Percentiles rank a stretch among this genome's conserved stretches.
phyloP scores from a whole-genome alignment of 768 basidiomycete species.

The Kwoniella shandongensis region DNA sequence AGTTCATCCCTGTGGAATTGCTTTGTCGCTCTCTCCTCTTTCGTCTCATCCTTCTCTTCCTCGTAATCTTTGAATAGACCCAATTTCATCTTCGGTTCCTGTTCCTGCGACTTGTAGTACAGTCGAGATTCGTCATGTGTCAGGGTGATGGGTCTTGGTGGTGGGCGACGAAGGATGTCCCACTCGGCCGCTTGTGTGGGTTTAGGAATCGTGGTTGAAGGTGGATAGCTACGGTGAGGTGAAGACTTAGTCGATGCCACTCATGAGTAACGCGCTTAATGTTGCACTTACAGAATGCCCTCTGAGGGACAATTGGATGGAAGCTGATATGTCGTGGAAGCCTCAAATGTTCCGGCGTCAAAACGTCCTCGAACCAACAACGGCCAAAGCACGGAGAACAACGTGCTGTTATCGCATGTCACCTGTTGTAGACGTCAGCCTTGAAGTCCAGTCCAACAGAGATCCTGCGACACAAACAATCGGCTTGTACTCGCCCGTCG shows the following conservation, averaged over 20 bases:
- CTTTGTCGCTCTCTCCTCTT: slow-evolving; percentile 23
- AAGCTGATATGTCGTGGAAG: slow-evolving; percentile 14
- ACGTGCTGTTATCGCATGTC: slow-evolving; percentile 39
- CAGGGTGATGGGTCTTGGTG: slow-evolving; percentile 41
- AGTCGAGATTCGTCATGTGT: slow-evolving; percentile 33
- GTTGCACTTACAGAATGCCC: slow-evolving; percentile 38
- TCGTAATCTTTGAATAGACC: slow-evolving; percentile 39
- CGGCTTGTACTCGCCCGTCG: slow-evolving; percentile 28
- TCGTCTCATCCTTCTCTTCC: slow-evolving; percentile 27
- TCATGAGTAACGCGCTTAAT: not conserved
- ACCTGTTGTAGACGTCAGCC: slow-evolving; percentile 26
- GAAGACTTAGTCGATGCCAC: not conserved
- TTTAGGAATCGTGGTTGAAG: slow-evolving; percentile 22
- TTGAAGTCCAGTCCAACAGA: not conserved
- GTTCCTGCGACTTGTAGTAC: slow-evolving; percentile 24
- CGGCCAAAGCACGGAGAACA: slow-evolving; percentile 46
- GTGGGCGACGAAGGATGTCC: slow-evolving; percentile 42
- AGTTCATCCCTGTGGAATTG: slow-evolving; percentile 39
- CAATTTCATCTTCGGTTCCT: slow-evolving; percentile 24
- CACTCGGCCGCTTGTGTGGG: slow-evolving; percentile 28
- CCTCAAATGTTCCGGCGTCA: slow-evolving; percentile 36
- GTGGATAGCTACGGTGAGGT: slow-evolving; percentile 33
- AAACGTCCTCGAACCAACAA: slow-evolving; percentile 42
- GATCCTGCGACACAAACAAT: slow-evolving; percentile 31
- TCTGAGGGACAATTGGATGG: slow-evolving; percentile 43